Base-by-base conservation (phyloP, 2,329 filamentous ascomycete species). In the Paecilomyces sp. region DNA sequence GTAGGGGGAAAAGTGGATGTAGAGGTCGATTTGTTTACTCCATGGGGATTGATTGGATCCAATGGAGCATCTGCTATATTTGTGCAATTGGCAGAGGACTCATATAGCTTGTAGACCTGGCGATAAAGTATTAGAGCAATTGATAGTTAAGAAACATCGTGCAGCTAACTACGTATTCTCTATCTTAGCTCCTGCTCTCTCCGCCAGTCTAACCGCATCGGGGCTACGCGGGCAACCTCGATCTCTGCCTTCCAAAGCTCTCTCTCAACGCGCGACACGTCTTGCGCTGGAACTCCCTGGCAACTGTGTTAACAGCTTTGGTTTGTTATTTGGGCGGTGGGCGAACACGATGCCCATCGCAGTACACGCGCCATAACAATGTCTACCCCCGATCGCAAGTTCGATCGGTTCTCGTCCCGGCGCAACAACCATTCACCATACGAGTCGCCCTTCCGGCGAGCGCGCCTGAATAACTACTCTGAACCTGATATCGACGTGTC, bases 381-480 rank as follows among this genome's bases (percentile, higher is more conserved):
- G 75, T 65, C 72, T 55, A 70, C 70, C 53, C 67, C 69, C 61
- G 66, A 70, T 57, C 68, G 67, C 63, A 70, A 60, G 57, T 62
- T 54, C 55, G 63, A 71, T 60, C 68, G 65, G 60, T 63, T 64
- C 31, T 64, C 66, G 58, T 67, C 71, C 66, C 71, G 70, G 68
- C 71, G 67, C 65, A 63, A 60, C 60, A 60, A 64, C 62, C 57
- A 67, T 22, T 62, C 63, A 56, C 64, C 69, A 56, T 69, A 72
- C 31, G 66, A 62, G 28, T 73, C 71, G 30, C 70, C 72, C 59
- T 71, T 74, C 62, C 66, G 66, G 63, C 68, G 69, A 66, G 69
- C 69, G 22, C 62, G 62, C 25, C 60, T 59, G 53, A 66, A 68
- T 53, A 62, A 63, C 28, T 64, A 61, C 59, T 64, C 66, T 60